Base-by-base conservation (phyloP, 2,329 filamentous ascomycete genomes). In the Penicillium sp. region DNA sequence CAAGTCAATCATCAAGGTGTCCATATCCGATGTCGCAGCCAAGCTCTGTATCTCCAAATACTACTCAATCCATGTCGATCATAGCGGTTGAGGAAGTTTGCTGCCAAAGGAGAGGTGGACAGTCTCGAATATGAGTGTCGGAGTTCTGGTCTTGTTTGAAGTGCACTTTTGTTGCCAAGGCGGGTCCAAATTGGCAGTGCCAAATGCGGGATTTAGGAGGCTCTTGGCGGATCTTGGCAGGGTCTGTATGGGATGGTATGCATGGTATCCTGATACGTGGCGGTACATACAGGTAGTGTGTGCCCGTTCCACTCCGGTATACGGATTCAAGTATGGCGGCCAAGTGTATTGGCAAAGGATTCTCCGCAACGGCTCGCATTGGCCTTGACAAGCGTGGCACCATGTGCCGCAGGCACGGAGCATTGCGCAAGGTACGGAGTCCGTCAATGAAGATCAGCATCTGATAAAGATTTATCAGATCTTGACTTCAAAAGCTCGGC, bases 21-120 rank as follows among this genome's bases (percentile, higher is more conserved):
- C 13, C 30, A 30, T 40, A 30, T 42, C 45, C 38, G 45, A 48
- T 36, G 11, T 48, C 38, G 38, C 45, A 37, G 5, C n/a, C 30
- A 8, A 27, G 33, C 28, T 14, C 4, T 25, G 18, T 5, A 33
- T 45, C 3, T 28, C 16, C 12, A 7, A 33, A 31, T 40, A 16
- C 4, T 33, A 25, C 1, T 12, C 6, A 38, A 13, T 11, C 31
- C 19, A 44, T 12, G 39, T 30, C 4, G 28, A 41, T 33, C 40
- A 9, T 22, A 5, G 22, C 12, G 13, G 18, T 19, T n/a, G n/a
- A 14, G 12, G 3, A 14, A 7, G 22, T 35, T 11, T 18, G 11
- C 31, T 9, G 13, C 33, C 14, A 16, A 40, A 29, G 2, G 28
- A 18, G 11, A 22, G 9, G 2, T 40, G 9, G 25, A 29, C 12